Base-by-base conservation (phyloP, 805 yeast species). In the Nakazawaea sp. region DNA sequence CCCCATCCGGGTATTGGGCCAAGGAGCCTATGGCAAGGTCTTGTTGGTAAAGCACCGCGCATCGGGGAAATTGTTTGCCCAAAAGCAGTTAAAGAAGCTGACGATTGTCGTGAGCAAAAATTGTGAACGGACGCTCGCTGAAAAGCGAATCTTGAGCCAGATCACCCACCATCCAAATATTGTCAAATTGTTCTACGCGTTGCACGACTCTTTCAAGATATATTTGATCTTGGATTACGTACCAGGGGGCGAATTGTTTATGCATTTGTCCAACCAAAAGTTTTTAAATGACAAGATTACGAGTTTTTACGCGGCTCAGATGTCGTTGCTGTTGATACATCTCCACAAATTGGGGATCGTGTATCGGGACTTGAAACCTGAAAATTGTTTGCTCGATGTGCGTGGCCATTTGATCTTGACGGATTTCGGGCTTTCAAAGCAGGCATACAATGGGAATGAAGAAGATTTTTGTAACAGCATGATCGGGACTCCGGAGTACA, bases 1-100 rank as follows among this genome's bases (percentile, higher is more conserved):
- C 47, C 82, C 84, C 2, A 57, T 88, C 5, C 81, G 75, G 46
- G 92, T 86, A 0, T 62, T 87, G 5, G 96, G 96, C 0, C 72
- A 78, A 35, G 96, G 96, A 3, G 87, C 95, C 2, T 87, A 83
- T 47, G 96, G 96, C 3, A 86, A 84, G 52, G 96, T 87, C 3
- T 60, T 84, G 7, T 60, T 87, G 17, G 96, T 87, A 1, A 73
- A 76, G 34, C 88, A 87, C 51, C 64, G 56, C 36, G 44, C 59
- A 17, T 72, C 84, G 0, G 80, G 80, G 0, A 71, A 72, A 45
- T 58, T 87, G 9, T 88, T 73, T 58, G 96, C 96, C 0, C 92
- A 85, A 66, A 87, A 87, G 52, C 95, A 87, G 48, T 61, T 87
- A 44, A 76, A 77, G 47, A 87, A 87, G 55, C 95, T 95, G 1